These are phyloP conservation scores for Toxicodendron radicans DNA, from an alignment of 345 rosid genomes.

Conservation along the genomic window DNA sequence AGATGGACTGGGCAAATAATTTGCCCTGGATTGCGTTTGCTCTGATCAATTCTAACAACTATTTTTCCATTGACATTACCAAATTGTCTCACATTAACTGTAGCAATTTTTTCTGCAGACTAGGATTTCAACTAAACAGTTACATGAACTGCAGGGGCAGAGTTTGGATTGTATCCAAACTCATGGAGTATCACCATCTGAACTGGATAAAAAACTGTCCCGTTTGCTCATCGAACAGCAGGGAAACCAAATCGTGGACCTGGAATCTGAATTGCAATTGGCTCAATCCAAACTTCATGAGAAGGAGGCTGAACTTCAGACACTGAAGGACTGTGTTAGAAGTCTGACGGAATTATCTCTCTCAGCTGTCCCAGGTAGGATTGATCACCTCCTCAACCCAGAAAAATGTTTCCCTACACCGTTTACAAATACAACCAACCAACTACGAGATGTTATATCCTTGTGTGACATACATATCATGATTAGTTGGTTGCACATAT, in stretches of 20 bases:
- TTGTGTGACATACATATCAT: too few relatives aligned
- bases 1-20: neutral
- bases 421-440: too few relatives aligned
- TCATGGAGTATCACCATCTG: conserved; percentile 65
- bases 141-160: conserved; percentile 34
- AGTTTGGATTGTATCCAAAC: conserved; percentile 40
- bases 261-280: conserved; percentile 62
- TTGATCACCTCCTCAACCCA: conserved; percentile 3
- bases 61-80: neutral
- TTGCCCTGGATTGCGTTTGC: neutral
- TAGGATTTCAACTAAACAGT: conserved; percentile 26
- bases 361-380: conserved; percentile 54
- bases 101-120: conserved; percentile 27
- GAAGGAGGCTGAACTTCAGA: conserved; percentile 80
- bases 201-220: conserved; percentile 69
- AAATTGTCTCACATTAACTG: conserved; percentile 7
- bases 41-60: neutral
- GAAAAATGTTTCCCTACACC: too few relatives aligned
- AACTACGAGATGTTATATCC: too few relatives aligned
- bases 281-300: conserved; percentile 69
- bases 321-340: conserved; percentile 76
- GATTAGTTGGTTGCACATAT: too few relatives aligned
- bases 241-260: conserved; percentile 70
- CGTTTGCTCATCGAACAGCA: conserved; percentile 75
- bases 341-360: conserved; percentile 63